A percentile compares a stretch with the other conserved stretches of the same genome.
phyloP scores from a whole-genome alignment of 2,329 filamentous ascomycete genomes.

The Ophiostoma novo-ulmi region DNA sequence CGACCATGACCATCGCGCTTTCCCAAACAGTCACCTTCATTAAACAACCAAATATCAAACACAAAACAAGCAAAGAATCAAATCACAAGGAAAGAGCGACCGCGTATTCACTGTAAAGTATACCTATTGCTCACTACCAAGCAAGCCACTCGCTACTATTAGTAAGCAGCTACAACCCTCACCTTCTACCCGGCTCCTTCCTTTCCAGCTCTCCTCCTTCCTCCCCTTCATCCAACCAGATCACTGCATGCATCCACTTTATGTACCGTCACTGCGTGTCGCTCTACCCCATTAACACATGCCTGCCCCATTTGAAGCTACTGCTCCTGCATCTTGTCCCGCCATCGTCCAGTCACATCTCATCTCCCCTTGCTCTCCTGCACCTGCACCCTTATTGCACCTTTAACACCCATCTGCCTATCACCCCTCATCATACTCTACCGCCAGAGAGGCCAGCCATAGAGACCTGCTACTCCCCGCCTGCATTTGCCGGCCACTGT shows the following conservation, averaged over 20 bases:
- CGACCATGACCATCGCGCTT: background rate
- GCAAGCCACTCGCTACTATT: background rate
- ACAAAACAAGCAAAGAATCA: background rate
- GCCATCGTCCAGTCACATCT: conserved; percentile 20
- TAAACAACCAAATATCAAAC: background rate
- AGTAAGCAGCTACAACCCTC: background rate
- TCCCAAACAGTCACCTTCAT: background rate
- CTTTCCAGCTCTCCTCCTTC: background rate
- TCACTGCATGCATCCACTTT: conserved; percentile 18
- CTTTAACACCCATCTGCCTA: conserved; percentile 4
- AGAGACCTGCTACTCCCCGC: conserved; percentile 5
- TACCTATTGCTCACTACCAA: background rate
- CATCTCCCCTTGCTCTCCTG: conserved; percentile 20
- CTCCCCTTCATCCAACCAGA: conserved; percentile 14
- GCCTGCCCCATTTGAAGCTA: conserved; percentile 20
- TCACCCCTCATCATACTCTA: background rate
- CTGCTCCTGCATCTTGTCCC: conserved; percentile 24
- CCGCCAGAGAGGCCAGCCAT: conserved; percentile 6
- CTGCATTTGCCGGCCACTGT: background rate
- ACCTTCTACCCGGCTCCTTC: background rate
- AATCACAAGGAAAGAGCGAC: background rate
- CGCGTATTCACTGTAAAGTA: background rate
- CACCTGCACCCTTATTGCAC: conserved; percentile 10
- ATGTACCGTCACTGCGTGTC: conserved; percentile 17
- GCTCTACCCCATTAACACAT: conserved; percentile 11